Conservation (phyloP, 768 basidiomycete species). For the Podaxis pistillaris region DNA sequence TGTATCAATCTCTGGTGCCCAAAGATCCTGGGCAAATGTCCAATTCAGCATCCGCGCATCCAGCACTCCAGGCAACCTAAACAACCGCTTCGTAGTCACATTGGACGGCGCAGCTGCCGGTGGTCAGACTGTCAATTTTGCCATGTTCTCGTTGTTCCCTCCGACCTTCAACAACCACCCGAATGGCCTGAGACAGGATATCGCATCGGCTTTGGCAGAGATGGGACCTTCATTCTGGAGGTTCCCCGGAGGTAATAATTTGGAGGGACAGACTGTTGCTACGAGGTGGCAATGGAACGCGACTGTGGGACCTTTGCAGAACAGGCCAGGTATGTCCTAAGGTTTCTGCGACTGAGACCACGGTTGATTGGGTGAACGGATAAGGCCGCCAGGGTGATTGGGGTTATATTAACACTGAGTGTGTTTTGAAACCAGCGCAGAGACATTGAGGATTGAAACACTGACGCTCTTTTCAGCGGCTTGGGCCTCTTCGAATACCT, state of each 20-base stretch:
- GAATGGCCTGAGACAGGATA: conserved; percentile 63
- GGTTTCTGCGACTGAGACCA: not conserved
- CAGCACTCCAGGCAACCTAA: conserved; percentile 35
- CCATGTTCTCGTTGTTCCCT: conserved; percentile 64
- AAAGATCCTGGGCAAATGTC: conserved; percentile 51
- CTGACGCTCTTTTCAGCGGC: conserved; percentile 33
- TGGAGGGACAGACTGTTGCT: conserved; percentile 56
- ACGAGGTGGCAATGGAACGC: conserved; percentile 67
- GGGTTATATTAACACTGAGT: conserved; percentile 64
- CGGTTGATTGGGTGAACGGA: not conserved
- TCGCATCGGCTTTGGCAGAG: conserved; percentile 56
- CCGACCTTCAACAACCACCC: conserved; percentile 60
- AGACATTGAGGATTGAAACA: not conserved
- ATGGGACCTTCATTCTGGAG: conserved; percentile 63
- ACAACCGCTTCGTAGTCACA: conserved; percentile 54
- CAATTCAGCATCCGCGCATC: conserved; percentile 40
- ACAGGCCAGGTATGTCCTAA: conserved; percentile 35
- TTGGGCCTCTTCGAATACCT: conserved; percentile 59
- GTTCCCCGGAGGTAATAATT: conserved; percentile 68
- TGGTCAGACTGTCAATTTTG: conserved; percentile 51
- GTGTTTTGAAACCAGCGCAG: conserved; percentile 15
- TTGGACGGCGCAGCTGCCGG: conserved; percentile 40
- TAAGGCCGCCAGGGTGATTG: conserved; percentile 55
- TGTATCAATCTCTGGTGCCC: conserved; percentile 37
- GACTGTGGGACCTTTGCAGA: conserved; percentile 52